Evolutionary conservation across 2,329 filamentous ascomycete species (phyloP).

Genomic region (Akanthomyces uredinophilus): DNA sequence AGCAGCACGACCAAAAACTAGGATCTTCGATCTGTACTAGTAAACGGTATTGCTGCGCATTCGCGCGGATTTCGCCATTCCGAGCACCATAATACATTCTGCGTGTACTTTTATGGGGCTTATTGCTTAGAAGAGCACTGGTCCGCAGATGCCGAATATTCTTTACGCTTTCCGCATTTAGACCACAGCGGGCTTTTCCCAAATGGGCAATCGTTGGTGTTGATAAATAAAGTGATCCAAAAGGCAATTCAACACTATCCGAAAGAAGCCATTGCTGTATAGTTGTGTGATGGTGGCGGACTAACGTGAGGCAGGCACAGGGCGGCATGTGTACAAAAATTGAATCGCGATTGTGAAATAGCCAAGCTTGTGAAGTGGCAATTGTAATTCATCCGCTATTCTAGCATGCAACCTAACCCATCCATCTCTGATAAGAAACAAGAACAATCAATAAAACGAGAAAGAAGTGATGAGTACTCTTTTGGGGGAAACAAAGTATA

Average conservation of each 20-base stretch:
- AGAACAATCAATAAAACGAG: neutral
- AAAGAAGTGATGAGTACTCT: neutral
- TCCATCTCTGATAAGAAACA: slow-evolving; percentile 6
- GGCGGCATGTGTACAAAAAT: neutral
- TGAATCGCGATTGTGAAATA: neutral
- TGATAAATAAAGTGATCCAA: no score
- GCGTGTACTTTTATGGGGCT: neutral
- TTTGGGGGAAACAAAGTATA: neutral
- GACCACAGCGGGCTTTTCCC: neutral
- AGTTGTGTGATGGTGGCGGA: neutral
- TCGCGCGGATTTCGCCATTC: neutral
- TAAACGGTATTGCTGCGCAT: neutral
- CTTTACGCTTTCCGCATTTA: neutral
- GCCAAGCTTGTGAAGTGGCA: neutral
- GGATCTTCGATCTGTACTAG: neutral
- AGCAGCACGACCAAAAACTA: neutral
- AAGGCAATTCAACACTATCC: neutral
- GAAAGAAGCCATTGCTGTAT: neutral
- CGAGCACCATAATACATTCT: neutral
- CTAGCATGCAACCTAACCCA: neutral
- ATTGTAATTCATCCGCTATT: neutral
- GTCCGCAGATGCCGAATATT: neutral
- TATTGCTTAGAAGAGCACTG: slow-evolving; percentile 9
- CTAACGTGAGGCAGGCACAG: no score
- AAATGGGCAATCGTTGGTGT: neutral